These are phyloP conservation scores for Hyphodiscus sp. DNA, from an alignment of 2,329 filamentous ascomycete genomes.

Conservation along the genomic window DNA sequence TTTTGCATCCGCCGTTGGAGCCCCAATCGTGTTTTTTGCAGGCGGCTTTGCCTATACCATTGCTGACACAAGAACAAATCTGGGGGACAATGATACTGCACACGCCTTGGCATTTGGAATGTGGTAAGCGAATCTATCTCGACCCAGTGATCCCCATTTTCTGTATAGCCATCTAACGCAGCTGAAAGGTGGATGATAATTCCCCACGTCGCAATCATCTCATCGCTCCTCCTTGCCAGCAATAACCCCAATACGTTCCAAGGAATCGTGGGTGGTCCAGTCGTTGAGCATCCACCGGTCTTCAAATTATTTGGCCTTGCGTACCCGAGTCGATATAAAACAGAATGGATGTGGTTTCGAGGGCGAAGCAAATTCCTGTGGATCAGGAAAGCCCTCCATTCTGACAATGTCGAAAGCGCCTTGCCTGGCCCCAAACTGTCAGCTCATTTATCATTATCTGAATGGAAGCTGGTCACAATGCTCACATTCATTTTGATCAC, in stretches of 20 bases:
- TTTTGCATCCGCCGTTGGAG: slow-evolving; percentile 16
- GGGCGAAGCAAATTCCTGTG: slow-evolving; percentile 4
- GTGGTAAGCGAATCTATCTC: slow-evolving; percentile 1
- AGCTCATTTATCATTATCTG: not conserved
- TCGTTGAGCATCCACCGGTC: not conserved
- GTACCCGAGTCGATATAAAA: slow-evolving; percentile 5
- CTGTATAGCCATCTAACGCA: too few relatives aligned
- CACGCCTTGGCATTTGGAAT: slow-evolving; percentile 13
- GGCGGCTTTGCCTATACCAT: slow-evolving; percentile 15
- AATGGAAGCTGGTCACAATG: slow-evolving; percentile 5
- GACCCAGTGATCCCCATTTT: too few relatives aligned
- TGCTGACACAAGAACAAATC: slow-evolving; percentile 1
- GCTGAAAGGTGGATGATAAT: slow-evolving; percentile 11
- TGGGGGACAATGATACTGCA: slow-evolving; percentile 16
- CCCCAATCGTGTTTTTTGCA: slow-evolving; percentile 19
- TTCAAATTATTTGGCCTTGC: slow-evolving; percentile 2
- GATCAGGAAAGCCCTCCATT: not conserved
- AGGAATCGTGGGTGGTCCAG: slow-evolving; percentile 5
- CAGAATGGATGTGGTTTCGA: slow-evolving; percentile 6
- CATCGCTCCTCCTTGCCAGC: slow-evolving; percentile 8
- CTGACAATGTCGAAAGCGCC: not conserved
- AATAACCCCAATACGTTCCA: slow-evolving; percentile 13
- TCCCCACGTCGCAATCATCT: slow-evolving; percentile 12
- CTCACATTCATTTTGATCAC: slow-evolving; percentile 6
- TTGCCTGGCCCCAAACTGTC: not conserved